phyloP scores from a whole-genome alignment of 345 rosid species.

The Citrus glauca region DNA sequence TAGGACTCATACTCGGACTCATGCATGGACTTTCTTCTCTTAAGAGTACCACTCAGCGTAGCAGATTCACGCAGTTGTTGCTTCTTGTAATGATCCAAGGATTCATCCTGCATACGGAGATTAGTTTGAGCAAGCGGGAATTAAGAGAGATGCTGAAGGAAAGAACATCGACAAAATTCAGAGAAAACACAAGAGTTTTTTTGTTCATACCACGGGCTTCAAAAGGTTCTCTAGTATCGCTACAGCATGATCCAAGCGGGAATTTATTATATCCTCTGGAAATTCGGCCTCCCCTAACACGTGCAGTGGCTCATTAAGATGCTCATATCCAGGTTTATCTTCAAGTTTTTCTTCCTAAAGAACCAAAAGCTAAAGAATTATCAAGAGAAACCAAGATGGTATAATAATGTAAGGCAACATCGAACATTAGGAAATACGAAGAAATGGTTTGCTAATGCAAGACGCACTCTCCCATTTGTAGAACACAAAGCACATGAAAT shows the following conservation, averaged over 20 bases:
- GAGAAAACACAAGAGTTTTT: not conserved
- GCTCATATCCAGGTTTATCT: slow-evolving; percentile 92
- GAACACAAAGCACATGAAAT: not conserved
- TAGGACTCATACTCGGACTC: slow-evolving; percentile 81
- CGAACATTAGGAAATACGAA: not conserved
- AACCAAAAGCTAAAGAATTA: not conserved
- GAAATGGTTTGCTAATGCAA: not conserved
- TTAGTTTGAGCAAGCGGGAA: not conserved
- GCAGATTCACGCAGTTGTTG: slow-evolving; percentile 86
- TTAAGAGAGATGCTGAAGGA: too few relatives aligned
- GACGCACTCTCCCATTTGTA: not conserved
- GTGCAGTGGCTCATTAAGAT: slow-evolving; percentile 84
- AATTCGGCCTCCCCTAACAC: slow-evolving; percentile 90
- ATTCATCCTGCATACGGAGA: slow-evolving; percentile 59
- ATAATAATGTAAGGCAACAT: not conserved
- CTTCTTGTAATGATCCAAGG: slow-evolving; percentile 80
- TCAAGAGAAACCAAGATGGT: slow-evolving; percentile 1
- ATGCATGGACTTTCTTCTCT: slow-evolving; percentile 79
- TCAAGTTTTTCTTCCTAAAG: slow-evolving; percentile 82
- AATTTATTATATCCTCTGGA: slow-evolving; percentile 71
- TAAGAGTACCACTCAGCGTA: slow-evolving; percentile 18
- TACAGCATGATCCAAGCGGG: slow-evolving; percentile 68
- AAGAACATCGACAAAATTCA: not conserved
- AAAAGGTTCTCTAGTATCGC: slow-evolving; percentile 66
- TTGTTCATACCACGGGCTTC: slow-evolving; percentile 72